Conservation (phyloP, 192 early-diverging fungal genomes). For the Chytriomyces confervae region DNA sequence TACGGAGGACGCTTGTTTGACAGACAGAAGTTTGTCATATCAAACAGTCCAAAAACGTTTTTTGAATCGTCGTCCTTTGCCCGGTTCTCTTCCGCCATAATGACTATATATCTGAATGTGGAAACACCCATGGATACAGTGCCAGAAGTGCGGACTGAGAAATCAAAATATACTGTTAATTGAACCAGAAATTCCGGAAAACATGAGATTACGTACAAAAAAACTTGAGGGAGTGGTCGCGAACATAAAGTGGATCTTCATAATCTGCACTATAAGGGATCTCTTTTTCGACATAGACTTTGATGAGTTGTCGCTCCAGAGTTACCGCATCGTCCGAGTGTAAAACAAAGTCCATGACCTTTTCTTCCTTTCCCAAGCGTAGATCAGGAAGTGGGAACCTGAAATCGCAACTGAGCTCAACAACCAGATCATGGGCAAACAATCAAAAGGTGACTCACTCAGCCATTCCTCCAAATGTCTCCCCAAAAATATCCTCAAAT, state of each 20-base stretch:
- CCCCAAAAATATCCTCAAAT: constrained; percentile 28
- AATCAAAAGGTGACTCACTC: constrained; percentile 6
- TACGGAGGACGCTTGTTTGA: neutral
- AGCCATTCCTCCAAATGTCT: constrained; percentile 20
- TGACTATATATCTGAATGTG: neutral
- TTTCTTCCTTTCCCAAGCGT: too few relatives aligned
- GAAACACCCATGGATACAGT: neutral
- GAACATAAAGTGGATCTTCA: neutral
- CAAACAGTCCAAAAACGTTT: neutral
- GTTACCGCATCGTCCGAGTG: neutral
- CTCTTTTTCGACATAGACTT: neutral
- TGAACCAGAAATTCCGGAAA: too few relatives aligned
- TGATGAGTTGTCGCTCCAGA: neutral
- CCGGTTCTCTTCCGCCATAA: neutral
- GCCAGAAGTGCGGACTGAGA: neutral
- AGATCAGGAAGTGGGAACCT: too few relatives aligned
- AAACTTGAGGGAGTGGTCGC: too few relatives aligned
- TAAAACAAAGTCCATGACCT: too few relatives aligned
- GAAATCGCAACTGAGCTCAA: too few relatives aligned
- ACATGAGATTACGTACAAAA: too few relatives aligned
- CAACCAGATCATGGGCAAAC: too few relatives aligned
- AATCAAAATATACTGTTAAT: neutral
- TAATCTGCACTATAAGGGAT: neutral
- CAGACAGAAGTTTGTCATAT: neutral
- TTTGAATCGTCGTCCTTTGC: neutral